These are phyloP conservation scores for Pythium rhizo-oryzae DNA, from an alignment of 352 stramenopile species.

Conservation along the genomic window DNA sequence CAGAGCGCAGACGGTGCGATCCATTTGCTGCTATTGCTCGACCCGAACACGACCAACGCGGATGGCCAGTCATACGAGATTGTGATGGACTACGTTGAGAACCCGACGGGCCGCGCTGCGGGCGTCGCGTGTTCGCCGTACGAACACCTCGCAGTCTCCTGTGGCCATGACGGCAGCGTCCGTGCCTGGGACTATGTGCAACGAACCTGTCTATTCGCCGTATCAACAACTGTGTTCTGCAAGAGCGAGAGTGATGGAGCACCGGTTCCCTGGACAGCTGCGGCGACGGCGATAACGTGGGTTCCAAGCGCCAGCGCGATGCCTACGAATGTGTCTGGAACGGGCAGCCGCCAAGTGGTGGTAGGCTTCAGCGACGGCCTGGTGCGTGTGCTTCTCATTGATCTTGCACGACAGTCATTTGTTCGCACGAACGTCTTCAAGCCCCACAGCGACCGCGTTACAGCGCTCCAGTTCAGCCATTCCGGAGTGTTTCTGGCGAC, in stretches of 20 bases:
- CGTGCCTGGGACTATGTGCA: slow-evolving; percentile 88
- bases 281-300: slow-evolving; percentile 75
- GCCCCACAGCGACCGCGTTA: slow-evolving; percentile 82
- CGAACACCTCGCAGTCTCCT: slow-evolving; percentile 86
- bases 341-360: slow-evolving; percentile 68
- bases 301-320: slow-evolving; percentile 53
- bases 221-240: slow-evolving; percentile 21
- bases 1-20: slow-evolving; percentile 60
- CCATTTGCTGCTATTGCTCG: slow-evolving; percentile 48
- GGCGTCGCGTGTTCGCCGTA: slow-evolving; percentile 82
- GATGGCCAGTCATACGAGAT: slow-evolving; percentile 44
- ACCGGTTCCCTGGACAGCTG: slow-evolving; percentile 35
- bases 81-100: slow-evolving; percentile 57
- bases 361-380: slow-evolving; percentile 92
- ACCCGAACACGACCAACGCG: not conserved
- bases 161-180: slow-evolving; percentile 85
- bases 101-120: slow-evolving; percentile 67
- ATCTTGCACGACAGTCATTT: slow-evolving; percentile 51
- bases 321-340: slow-evolving; percentile 40
- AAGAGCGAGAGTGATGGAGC: slow-evolving; percentile 21
- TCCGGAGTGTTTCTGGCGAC: slow-evolving; percentile 77
- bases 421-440: slow-evolving; percentile 86
- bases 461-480: slow-evolving; percentile 67
- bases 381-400: slow-evolving; percentile 69
- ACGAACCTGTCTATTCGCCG: slow-evolving; percentile 43